Evolutionary conservation across 805 yeast genomes (phyloP), one percentile per base, ranked within the genome.

Genomic region (Metschnikowia baotianmanensis): DNA sequence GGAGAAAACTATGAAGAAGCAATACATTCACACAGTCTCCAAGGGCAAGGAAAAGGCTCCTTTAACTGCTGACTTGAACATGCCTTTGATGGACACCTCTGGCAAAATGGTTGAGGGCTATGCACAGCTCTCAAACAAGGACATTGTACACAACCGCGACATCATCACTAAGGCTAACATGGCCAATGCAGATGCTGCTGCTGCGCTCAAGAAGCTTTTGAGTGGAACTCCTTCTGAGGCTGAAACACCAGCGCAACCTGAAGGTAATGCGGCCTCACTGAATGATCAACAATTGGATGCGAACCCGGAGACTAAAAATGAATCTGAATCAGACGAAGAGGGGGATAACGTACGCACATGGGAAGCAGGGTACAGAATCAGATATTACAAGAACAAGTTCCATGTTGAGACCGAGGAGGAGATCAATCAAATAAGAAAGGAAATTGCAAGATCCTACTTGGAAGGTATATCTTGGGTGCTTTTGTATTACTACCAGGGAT

Each of bases 381-480:
- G 99, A 36, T 93, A 93, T 61, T 93, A 93, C 57, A 67, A 72
- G 43, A 68, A 75, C 29, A 93, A 93, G 62, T 88, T 89, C 56
- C 76, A 77, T 44, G 71, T 80, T 7, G 53, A 65, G 3, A 71
- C 74, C 17, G 74, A 74, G 3, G 82, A 79, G 34, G 77, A 73
- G 36, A 74, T 84, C 32, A 70, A 73, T 2, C 63, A 68, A 15
- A 68, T 77, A 16, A 74, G 82, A 31, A 75, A 72, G 47, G 70
- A 74, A 32, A 80, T 93, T 55, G 88, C 82, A 0, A 68, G 70
- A 40, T 76, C 80, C 35, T 93, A 93, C 57, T 75, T 93, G 40
- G 96, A 91, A 62, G 99, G 99, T 47, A 85, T 93, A 4, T 80
- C 96, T n/a, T 93, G 99, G 99, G 96, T 83, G 1, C 70, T 93